Evolutionary conservation across 345 rosid species (phyloP).

Genomic region (Gossypium ekmanianum): DNA sequence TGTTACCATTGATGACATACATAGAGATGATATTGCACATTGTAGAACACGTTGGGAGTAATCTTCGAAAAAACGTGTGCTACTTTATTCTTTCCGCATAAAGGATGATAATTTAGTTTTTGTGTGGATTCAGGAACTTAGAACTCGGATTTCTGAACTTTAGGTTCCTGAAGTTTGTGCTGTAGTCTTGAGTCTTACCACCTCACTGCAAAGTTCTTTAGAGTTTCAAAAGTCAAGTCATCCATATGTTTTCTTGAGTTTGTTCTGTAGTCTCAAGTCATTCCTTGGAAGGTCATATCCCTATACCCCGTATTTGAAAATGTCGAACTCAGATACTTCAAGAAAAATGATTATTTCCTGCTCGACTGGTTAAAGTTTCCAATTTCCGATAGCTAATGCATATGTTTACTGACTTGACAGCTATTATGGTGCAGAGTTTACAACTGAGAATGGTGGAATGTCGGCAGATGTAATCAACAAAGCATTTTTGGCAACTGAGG

Average conservation of each 20-base stretch:
- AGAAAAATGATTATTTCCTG: not conserved
- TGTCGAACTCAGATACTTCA: not conserved
- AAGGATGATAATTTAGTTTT: too few relatives aligned
- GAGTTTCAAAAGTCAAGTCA: not conserved
- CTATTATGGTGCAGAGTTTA: conserved; percentile 69
- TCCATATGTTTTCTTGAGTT: not conserved
- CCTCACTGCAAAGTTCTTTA: not conserved
- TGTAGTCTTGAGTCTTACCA: not conserved
- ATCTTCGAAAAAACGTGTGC: too few relatives aligned
- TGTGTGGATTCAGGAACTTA: not conserved
- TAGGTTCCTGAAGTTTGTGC: not conserved
- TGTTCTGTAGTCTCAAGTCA: too few relatives aligned
- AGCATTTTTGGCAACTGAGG: conserved; percentile 88
- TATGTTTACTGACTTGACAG: conserved; percentile 41
- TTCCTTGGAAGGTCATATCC: too few relatives aligned
- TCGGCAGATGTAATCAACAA: conserved; percentile 74
- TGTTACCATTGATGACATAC: too few relatives aligned
- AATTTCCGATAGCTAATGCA: conserved; percentile 29
- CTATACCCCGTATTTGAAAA: too few relatives aligned
- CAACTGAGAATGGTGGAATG: conserved; percentile 76
- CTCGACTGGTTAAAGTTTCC: not conserved
- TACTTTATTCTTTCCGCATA: too few relatives aligned
- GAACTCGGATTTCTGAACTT: not conserved
- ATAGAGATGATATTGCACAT: too few relatives aligned
- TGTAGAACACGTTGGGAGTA: too few relatives aligned